A percentile compares a stretch with the other conserved stretches of the same genome.
Evolutionary conservation across 768 basidiomycete species (phyloP).

Genomic region (Botryobasidium botryosum): DNA sequence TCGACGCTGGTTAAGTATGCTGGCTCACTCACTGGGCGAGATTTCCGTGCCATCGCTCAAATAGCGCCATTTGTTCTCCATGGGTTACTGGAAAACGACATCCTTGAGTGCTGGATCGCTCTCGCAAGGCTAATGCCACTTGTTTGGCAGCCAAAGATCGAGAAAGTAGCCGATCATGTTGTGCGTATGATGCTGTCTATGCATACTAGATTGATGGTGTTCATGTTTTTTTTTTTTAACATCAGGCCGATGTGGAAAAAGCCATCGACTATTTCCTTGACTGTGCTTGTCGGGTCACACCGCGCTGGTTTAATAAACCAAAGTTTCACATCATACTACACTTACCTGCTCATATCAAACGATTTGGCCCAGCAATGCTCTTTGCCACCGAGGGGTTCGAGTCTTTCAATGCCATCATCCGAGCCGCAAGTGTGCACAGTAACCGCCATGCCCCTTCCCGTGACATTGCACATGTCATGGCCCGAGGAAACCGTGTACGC

Average conservation of each 20-base stretch:
- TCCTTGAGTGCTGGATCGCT: not conserved
- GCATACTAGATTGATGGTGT: not conserved
- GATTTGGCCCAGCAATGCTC: slow-evolving; percentile 28
- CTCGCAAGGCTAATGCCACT: not conserved
- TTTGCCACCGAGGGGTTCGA: slow-evolving; percentile 31
- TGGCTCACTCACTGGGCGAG: slow-evolving; percentile 23
- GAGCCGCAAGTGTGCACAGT: slow-evolving; percentile 15
- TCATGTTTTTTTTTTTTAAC: slow-evolving; percentile 16
- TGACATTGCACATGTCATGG: slow-evolving; percentile 10
- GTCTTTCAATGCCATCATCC: slow-evolving; percentile 23
- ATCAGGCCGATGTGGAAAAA: slow-evolving; percentile 15
- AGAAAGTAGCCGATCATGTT: not conserved
- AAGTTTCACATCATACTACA: slow-evolving; percentile 30
- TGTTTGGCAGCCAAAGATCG: slow-evolving; percentile 1
- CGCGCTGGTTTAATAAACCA: slow-evolving; percentile 27
- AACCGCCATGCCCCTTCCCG: slow-evolving; percentile 19
- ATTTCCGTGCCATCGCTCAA: slow-evolving; percentile 20
- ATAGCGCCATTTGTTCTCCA: not conserved
- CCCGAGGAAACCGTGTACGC: not conserved
- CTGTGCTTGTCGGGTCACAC: slow-evolving; percentile 18
- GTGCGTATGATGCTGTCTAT: not conserved
- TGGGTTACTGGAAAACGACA: not conserved
- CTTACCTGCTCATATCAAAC: slow-evolving; percentile 21
- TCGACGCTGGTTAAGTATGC: slow-evolving; percentile 24
- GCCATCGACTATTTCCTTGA: slow-evolving; percentile 25